Evolutionary conservation across 257 asterid genomes (phyloP), one percentile per base, ranked within the genome.

Genomic region (Plantago ovata): DNA sequence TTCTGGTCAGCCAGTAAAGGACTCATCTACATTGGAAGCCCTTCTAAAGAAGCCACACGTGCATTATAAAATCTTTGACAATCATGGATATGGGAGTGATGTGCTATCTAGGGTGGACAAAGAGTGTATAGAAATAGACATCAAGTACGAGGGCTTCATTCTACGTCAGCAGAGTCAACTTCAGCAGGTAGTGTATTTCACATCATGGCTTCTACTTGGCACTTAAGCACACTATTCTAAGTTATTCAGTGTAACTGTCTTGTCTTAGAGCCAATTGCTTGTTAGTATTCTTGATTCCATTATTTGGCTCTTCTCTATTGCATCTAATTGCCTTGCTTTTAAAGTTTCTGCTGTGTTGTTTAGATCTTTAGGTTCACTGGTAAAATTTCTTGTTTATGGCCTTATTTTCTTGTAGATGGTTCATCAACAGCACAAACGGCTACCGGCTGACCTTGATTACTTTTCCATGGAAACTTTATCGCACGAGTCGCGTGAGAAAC

Each of bases 1-100:
- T 70, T 83, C 98, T 60, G 66, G 73, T 40, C 98, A 92, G 83
- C 94, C 96, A 7, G 93, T 92, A 44, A 92, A 70, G 81, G 91
- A 85, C 38, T 78, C 87, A 16, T 82, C 88, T 53, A 85, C 98
- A 56, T 71, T 92, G 58, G 96, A 88, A 77, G 83, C 83, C 81
- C 83, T 92, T 73, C 95, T 92, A 22, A 92, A 92, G 90, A 92
- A 92, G 72, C 98, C 98, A 32, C 96, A 92, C 50, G 81, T 88
- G 46, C 90, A 74, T 16, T 92, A 92, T 71, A 66, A 65, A 76
- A 55, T 85, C 58, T 72, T 88, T 53, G 98, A 92, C 72, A 92
- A 84, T 75, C 95, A 92, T 76, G 98, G 98, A 33, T 84, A 62
- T 75, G 98, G 98, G 70, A 92, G 71, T 79, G 72, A 77, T 61